These are phyloP conservation scores for Lanzia echinophila DNA, from an alignment of 2,329 filamentous ascomycete genomes.

Conservation along the genomic window DNA sequence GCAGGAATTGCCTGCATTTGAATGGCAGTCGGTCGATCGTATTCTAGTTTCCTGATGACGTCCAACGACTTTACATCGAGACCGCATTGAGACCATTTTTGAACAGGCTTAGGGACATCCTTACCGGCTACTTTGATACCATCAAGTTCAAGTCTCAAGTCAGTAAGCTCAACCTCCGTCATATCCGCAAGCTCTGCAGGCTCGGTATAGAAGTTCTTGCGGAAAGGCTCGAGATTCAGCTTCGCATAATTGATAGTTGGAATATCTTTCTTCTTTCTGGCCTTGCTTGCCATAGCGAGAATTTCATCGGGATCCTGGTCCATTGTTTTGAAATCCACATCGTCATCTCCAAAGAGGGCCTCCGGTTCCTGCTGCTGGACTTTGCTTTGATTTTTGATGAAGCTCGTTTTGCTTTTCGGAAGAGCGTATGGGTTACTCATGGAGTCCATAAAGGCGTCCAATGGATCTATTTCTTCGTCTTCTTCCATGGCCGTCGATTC, in stretches of 20 bases:
- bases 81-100: conserved; percentile 95
- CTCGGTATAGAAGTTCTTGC: conserved; percentile 93
- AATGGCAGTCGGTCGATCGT: conserved; percentile 85
- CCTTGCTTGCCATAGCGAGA: conserved; percentile 51
- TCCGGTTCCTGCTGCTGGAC: conserved; percentile 63
- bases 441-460: conserved; percentile 91
- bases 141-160: conserved; percentile 79
- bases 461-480: conserved; percentile 74
- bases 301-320: conserved; percentile 59
- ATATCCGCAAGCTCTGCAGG: conserved; percentile 76
- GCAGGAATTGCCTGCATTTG: conserved; percentile 92
- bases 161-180: conserved; percentile 76
- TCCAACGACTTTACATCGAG: conserved; percentile 81
- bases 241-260: conserved; percentile 81
- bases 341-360: conserved; percentile 84
- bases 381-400: conserved; percentile 30
- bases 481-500: conserved; percentile 38
- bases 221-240: conserved; percentile 74
- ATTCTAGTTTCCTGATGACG: conserved; percentile 73
- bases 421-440: conserved; percentile 44
- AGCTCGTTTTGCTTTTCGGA: conserved; percentile 31
- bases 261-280: conserved; percentile 90
- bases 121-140: conserved; percentile 90
- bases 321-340: conserved; percentile 56
- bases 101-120: conserved; percentile 85